Percentiles rank a stretch among this genome's conserved stretches.
These are phyloP conservation scores for Saccharum spontaneum DNA, from an alignment of 176 grass and related monocot genomes.

Conservation along the genomic window DNA sequence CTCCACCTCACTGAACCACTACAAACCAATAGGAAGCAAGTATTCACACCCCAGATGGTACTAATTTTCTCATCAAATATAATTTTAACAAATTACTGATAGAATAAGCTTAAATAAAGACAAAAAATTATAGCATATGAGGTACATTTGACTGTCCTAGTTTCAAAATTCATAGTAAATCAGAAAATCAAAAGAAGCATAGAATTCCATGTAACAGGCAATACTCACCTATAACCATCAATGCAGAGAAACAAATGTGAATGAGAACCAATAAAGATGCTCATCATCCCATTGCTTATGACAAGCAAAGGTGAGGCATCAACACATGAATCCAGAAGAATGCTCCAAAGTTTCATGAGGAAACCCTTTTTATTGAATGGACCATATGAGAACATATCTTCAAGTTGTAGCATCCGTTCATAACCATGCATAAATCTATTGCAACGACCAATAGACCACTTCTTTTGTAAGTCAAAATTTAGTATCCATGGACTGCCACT, in stretches of 20 bases:
- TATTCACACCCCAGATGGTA: background rate
- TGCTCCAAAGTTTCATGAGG: conserved; percentile 66
- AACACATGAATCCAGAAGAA: conserved; percentile 81
- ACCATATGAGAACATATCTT: conserved; percentile 44
- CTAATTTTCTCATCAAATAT: background rate
- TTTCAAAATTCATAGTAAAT: conserved; percentile 12
- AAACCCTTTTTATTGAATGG: conserved; percentile 36
- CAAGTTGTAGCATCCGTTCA: conserved; percentile 31
- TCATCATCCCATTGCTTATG: conserved; percentile 55
- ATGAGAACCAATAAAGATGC: conserved; percentile 86
- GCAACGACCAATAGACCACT: conserved; percentile 59
- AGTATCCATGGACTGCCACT: conserved; percentile 38
- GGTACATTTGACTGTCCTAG: background rate
- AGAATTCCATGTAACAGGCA: background rate
- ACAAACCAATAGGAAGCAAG: conserved; percentile 5
- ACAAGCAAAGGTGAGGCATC: conserved; percentile 96
- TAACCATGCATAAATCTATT: conserved; percentile 58
- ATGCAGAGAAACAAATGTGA: conserved; percentile 79
- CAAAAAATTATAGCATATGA: background rate
- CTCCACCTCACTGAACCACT: conserved; percentile 79
- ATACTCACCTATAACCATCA: conserved; percentile 64
- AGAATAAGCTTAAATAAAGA: background rate
- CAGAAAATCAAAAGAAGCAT: conserved; percentile 2
- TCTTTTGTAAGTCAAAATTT: conserved; percentile 46
- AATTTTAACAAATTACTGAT: background rate